Conservation (phyloP, 345 rosid genomes). For the Acer negundo region DNA sequence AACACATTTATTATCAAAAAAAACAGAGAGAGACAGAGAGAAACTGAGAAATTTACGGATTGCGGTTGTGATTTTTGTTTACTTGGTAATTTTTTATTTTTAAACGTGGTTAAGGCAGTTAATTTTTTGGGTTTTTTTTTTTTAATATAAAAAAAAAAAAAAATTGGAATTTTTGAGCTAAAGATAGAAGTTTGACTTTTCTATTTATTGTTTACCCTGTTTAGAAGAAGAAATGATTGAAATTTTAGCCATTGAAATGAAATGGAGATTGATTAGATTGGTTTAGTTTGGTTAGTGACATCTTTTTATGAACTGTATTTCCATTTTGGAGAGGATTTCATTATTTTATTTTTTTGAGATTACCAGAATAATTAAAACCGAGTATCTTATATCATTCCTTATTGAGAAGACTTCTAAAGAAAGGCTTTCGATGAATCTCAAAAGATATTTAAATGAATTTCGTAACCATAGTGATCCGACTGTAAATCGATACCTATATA, state of each 20-base stretch:
- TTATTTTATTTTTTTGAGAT: neutral
- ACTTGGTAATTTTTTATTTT: neutral
- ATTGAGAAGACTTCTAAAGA: no score
- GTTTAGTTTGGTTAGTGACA: neutral
- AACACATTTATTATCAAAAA: no score
- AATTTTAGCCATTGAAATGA: neutral
- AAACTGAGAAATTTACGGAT: constrained; percentile 35
- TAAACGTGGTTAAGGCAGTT: neutral
- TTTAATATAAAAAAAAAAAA: no score
- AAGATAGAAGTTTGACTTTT: neutral
- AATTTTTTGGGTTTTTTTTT: neutral
- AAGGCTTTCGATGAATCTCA: no score
- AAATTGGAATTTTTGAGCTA: neutral
- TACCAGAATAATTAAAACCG: no score
- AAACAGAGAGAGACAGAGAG: constrained; percentile 7
- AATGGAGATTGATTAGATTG: neutral
- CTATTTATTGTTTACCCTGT: no score
- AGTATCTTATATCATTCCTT: no score
- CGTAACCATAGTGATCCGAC: no score
- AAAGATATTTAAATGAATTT: no score
- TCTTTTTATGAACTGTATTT: no score
- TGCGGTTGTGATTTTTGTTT: constrained; percentile 19
- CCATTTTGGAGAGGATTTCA: no score
- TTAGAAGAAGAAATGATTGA: neutral
- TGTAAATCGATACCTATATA: no score